Percentiles rank a stretch among this genome's conserved stretches.
These are phyloP conservation scores for Stagonosporopsis cucurbitacearum DNA, from an alignment of 2,329 filamentous ascomycete genomes.

Conservation along the genomic window DNA sequence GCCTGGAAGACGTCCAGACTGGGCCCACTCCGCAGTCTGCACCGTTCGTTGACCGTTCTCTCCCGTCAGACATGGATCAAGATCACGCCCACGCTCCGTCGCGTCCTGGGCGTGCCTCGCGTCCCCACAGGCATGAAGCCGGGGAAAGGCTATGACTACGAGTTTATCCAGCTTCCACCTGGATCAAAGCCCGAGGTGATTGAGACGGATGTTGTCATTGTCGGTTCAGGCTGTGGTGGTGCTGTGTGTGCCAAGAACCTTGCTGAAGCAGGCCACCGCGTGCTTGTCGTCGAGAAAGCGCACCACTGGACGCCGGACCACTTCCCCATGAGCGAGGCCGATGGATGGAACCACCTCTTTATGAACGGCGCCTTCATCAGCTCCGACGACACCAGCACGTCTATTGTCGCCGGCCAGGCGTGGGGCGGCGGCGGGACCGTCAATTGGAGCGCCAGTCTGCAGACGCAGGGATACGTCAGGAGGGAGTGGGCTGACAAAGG, in stretches of 20 bases:
- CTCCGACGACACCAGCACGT: constrained; percentile 60
- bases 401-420: constrained; percentile 70
- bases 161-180: constrained; percentile 68
- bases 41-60: constrained; percentile 63
- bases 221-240: constrained; percentile 87
- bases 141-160: constrained; percentile 61
- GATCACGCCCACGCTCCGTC: constrained; percentile 61
- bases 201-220: constrained; percentile 81
- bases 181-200: constrained; percentile 63
- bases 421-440: constrained; percentile 89
- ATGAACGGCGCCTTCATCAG: constrained; percentile 68
- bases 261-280: constrained; percentile 74
- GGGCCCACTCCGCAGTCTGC: constrained; percentile 61
- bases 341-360: constrained; percentile 69
- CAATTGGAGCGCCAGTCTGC: constrained; percentile 77
- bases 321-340: constrained; percentile 74
- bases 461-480: constrained; percentile 77
- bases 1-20: constrained; percentile 67
- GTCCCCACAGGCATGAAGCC: constrained; percentile 62
- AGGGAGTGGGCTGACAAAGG: constrained; percentile 78
- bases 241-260: constrained; percentile 82
- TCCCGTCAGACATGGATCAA: constrained; percentile 63
- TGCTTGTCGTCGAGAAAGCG: constrained; percentile 82
- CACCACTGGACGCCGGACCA: constrained; percentile 76
- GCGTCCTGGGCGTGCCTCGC: constrained; percentile 65